Percentiles rank a stretch among this genome's conserved stretches.
phyloP scores from a whole-genome alignment of 208 protist species.

The Trypanosoma avium region DNA sequence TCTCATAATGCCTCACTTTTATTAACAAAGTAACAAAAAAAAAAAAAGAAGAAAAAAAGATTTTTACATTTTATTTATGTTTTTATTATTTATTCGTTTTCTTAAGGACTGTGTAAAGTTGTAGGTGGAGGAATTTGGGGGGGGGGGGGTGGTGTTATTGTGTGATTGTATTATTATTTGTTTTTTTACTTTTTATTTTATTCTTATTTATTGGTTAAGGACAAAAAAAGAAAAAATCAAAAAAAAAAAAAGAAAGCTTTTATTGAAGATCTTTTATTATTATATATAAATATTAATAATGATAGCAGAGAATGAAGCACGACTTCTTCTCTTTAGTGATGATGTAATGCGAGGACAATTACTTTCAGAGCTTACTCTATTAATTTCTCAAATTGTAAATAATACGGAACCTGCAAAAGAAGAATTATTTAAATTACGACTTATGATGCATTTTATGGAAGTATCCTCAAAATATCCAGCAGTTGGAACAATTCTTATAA shows the following conservation, averaged over 20 bases:
- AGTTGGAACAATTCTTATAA: conserved; percentile 27
- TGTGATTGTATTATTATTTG: neutral
- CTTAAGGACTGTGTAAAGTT: too few relatives aligned
- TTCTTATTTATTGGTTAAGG: neutral
- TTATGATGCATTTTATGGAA: conserved; percentile 18
- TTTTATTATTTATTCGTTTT: too few relatives aligned
- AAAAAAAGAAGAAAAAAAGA: neutral
- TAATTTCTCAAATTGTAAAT: neutral
- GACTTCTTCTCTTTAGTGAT: conserved; percentile 16
- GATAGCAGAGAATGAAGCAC: conserved; percentile 1
- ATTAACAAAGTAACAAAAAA: neutral
- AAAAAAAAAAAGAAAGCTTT: neutral
- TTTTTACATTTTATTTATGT: too few relatives aligned
- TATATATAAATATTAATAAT: neutral
- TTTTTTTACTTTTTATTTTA: neutral
- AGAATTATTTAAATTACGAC: conserved; percentile 5
- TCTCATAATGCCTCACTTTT: neutral
- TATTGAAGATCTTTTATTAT: neutral
- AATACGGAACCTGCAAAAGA: neutral
- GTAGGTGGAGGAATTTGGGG: too few relatives aligned
- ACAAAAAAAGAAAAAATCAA: neutral
- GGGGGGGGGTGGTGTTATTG: neutral
- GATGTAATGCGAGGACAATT: conserved; percentile 17
- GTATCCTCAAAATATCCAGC: conserved; percentile 16
- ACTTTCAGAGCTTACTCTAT: conserved; percentile 24